Base-by-base conservation (phyloP, 805 yeast genomes). In the Yamadazyma takamatsuzukensis region DNA sequence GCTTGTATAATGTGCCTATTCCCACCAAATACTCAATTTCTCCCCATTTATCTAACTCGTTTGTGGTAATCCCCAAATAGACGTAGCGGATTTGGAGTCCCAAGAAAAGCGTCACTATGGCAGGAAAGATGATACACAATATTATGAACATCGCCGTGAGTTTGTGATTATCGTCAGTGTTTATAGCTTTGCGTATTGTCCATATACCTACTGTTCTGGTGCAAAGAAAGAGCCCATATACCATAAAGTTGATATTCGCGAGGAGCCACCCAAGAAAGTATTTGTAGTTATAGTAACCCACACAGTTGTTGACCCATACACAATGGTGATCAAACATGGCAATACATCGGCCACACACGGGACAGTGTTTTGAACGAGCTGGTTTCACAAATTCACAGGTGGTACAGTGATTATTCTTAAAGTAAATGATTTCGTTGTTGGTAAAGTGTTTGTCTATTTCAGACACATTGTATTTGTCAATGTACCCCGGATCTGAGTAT, bases 1-100 rank as follows among this genome's bases (percentile, higher is more conserved):
- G 35, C 25, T 40, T 45, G 41, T 53, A 67, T 2, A 70, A 51
- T 5, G 52, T 27, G 0, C 54, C 50, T 6, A 49, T 19, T 11
- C 44, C 29, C 2, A 67, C 46, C 36, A 76, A 61, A 30, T 72
- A 70, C 34, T 78, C 78, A 10, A 84, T 65, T 3, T 68, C 76
- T 13, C 61, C 72, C 94, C 94, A 84, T 49, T 84, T 84, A 31
- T 67, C 76, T 12, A 73, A 60, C 54, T 84, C 95, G 47, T 80
- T 82, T 4, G 89, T 80, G 9, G 93, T 83, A 52, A 78, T 78
- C 0, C 95, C 95, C 25, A 72, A 64, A 41, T 67, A 70, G 2
- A 83, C 59, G 41, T 74, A 67, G 19, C 66, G 49, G 16, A 76
- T 24, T 43, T 80, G 84, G 37, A 70, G 61, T 1, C 42, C 38